Conservation (phyloP, 768 basidiomycete genomes). For the Tricholomella constricta region DNA sequence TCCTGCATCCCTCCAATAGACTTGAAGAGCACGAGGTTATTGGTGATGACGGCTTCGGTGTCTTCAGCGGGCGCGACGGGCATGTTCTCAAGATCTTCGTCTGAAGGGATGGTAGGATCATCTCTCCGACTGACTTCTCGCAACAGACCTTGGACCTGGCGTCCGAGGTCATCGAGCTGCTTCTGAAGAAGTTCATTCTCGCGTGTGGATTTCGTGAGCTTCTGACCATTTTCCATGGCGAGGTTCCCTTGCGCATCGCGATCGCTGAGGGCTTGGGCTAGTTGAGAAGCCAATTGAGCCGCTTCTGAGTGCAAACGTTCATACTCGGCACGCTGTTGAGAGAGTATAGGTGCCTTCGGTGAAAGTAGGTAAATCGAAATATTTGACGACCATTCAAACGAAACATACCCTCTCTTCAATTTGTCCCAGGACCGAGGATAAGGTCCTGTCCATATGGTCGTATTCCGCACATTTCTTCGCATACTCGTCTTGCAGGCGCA, state of each 20-base stretch:
- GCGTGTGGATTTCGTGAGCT: slow-evolving; percentile 53
- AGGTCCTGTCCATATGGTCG: slow-evolving; percentile 79
- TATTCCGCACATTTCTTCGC: slow-evolving; percentile 79
- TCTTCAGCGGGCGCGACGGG: slow-evolving; percentile 47
- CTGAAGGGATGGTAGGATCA: slow-evolving; percentile 78
- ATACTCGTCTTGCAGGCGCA: slow-evolving; percentile 82
- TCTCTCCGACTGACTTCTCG: slow-evolving; percentile 81
- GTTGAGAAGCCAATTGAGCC: slow-evolving; percentile 76
- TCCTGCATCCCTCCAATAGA: slow-evolving; percentile 80
- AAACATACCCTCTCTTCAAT: slow-evolving; percentile 65
- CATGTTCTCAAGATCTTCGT: slow-evolving; percentile 56
- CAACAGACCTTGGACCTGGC: slow-evolving; percentile 79
- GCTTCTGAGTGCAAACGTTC: slow-evolving; percentile 82
- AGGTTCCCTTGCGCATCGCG: slow-evolving; percentile 64
- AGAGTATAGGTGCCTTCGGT: slow-evolving; percentile 81
- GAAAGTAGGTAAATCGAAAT: neutral
- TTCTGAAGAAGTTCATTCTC: slow-evolving; percentile 72
- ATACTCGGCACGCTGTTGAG: slow-evolving; percentile 89
- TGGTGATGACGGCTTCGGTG: slow-evolving; percentile 82
- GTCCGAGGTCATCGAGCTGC: slow-evolving; percentile 80
- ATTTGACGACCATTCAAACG: slow-evolving; percentile 48
- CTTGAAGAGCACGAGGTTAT: slow-evolving; percentile 84
- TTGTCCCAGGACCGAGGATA: slow-evolving; percentile 80
- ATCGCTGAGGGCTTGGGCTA: slow-evolving; percentile 72
- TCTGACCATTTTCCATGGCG: slow-evolving; percentile 64